Percentiles rank a stretch among this genome's conserved stretches.
phyloP scores from a whole-genome alignment of 2,329 filamentous ascomycete species.

The Monosporascus sp. region DNA sequence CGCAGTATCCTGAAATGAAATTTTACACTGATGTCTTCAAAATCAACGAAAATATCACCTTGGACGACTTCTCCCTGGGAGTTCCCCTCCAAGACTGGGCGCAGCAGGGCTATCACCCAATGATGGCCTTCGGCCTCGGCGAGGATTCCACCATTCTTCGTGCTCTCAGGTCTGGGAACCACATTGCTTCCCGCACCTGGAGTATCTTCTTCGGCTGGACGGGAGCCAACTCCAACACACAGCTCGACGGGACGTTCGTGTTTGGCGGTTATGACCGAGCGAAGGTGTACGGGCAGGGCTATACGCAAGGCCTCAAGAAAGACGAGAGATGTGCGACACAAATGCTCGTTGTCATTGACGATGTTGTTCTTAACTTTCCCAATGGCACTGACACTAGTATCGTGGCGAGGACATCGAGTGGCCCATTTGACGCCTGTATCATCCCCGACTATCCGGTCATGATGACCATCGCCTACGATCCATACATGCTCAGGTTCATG shows the following conservation, averaged over 20 bases:
- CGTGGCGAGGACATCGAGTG: conserved; percentile 6
- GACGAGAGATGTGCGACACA: conserved; percentile 18
- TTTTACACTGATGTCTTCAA: neutral
- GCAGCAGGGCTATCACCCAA: conserved; percentile 17
- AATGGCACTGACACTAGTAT: conserved; percentile 28
- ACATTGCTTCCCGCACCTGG: conserved; percentile 24
- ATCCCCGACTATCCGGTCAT: conserved; percentile 13
- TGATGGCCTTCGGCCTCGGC: conserved; percentile 22
- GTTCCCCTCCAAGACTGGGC: conserved; percentile 17
- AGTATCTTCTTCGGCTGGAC: conserved; percentile 27
- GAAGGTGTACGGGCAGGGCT: conserved; percentile 14
- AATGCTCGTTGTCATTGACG: conserved; percentile 23
- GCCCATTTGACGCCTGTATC: conserved; percentile 14
- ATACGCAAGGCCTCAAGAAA: conserved; percentile 16
- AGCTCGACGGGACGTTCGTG: conserved; percentile 21
- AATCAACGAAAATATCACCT: conserved; percentile 7
- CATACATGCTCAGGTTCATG: conserved; percentile 11
- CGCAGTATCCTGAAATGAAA: conserved; percentile 1
- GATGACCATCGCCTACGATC: conserved; percentile 15
- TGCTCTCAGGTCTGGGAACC: conserved; percentile 16
- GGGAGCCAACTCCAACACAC: conserved; percentile 9
- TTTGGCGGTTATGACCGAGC: conserved; percentile 26
- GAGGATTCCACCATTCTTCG: conserved; percentile 26
- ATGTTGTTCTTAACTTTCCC: conserved; percentile 27
- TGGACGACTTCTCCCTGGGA: conserved; percentile 14